A percentile compares a stretch with the other conserved stretches of the same genome.
These are phyloP conservation scores for Thraustotheca clavata DNA, from an alignment of 352 stramenopile species.

Conservation along the genomic window DNA sequence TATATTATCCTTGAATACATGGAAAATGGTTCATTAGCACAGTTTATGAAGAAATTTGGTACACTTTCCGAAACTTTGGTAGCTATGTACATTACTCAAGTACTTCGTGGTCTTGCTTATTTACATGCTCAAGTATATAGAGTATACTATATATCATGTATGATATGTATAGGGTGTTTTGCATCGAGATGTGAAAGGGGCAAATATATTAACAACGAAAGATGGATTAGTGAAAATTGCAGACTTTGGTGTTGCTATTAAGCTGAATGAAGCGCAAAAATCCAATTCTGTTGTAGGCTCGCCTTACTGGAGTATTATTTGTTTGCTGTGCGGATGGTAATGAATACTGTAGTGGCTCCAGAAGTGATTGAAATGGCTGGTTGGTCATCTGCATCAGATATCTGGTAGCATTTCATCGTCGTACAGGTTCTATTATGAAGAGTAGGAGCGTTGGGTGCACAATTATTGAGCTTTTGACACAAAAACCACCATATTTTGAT, in stretches of 20 bases:
- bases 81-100: slow-evolving; percentile 89
- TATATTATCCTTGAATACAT: slow-evolving; percentile 91
- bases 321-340: neutral
- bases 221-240: slow-evolving; percentile 87
- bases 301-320: slow-evolving; percentile 88
- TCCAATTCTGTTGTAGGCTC: slow-evolving; percentile 88
- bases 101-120: slow-evolving; percentile 85
- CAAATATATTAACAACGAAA: slow-evolving; percentile 91
- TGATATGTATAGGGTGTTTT: slow-evolving; percentile 73
- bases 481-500: slow-evolving; percentile 91
- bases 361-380: slow-evolving; percentile 95
- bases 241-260: slow-evolving; percentile 89
- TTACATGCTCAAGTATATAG: slow-evolving; percentile 46
- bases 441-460: slow-evolving; percentile 82
- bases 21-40: slow-evolving; percentile 89
- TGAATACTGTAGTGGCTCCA: slow-evolving; percentile 69
- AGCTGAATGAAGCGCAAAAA: slow-evolving; percentile 82
- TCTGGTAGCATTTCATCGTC: slow-evolving; percentile 48
- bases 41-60: slow-evolving; percentile 92
- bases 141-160: neutral
- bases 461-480: slow-evolving; percentile 91
- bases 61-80: slow-evolving; percentile 86
- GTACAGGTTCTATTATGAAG: neutral
- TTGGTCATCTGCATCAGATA: slow-evolving; percentile 88
- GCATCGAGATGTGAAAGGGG: slow-evolving; percentile 90